Evolutionary conservation across 495 filamentous ascomycete genomes (phyloP).

Genomic region (Lasiosphaeria ovina): DNA sequence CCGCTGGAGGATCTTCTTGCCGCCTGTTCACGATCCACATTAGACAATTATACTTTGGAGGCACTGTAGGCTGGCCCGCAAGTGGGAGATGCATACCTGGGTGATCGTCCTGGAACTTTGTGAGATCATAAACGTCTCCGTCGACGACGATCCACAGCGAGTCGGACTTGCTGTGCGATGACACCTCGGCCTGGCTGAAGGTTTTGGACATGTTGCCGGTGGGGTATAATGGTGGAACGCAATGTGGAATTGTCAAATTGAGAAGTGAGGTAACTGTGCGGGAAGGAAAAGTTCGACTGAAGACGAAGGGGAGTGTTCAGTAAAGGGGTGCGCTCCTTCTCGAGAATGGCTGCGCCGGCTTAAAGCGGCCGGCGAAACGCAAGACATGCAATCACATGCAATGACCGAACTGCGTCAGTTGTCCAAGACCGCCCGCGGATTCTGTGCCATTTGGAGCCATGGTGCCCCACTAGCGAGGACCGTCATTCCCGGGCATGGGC

Average conservation of each 20-base stretch:
- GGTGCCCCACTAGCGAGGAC: too few relatives aligned
- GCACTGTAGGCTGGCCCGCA: background rate
- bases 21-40: conserved; percentile 54
- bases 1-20: conserved; percentile 95
- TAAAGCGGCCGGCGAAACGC: conserved; percentile 8
- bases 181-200: conserved; percentile 80
- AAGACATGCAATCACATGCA: too few relatives aligned
- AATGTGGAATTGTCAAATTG: background rate
- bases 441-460: too few relatives aligned
- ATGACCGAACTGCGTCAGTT: too few relatives aligned
- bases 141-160: conserved; percentile 90
- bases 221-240: background rate
- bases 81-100: conserved; percentile 55
- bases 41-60: conserved; percentile 8
- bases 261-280: background rate
- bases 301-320: too few relatives aligned
- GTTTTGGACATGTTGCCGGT: conserved; percentile 70
- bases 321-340: too few relatives aligned
- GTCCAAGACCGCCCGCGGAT: too few relatives aligned
- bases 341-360: background rate
- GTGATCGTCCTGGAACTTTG: conserved; percentile 91
- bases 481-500: too few relatives aligned
- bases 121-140: conserved; percentile 94
- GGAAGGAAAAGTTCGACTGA: background rate
- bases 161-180: conserved; percentile 82